Conservation (phyloP, 139 green algal species). For the Raphidocelis subcapitata region DNA sequence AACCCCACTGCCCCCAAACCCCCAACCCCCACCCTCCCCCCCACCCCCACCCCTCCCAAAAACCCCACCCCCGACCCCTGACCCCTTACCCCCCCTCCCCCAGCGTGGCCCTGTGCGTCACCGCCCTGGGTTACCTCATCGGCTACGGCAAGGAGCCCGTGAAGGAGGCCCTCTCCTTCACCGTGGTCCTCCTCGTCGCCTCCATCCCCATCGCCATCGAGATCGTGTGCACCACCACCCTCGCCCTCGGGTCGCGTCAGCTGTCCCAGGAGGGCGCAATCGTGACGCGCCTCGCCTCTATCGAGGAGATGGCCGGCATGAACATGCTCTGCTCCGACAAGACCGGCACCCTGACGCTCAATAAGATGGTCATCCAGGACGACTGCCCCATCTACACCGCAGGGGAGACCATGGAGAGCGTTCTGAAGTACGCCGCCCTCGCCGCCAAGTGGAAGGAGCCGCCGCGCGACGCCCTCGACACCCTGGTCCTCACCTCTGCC, state of each 20-base stretch:
- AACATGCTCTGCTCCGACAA: slow-evolving; percentile 92
- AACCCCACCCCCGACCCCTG: too few relatives aligned
- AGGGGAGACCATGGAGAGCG: slow-evolving; percentile 7
- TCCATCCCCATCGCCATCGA: slow-evolving; percentile 76
- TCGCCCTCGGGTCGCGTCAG: slow-evolving; percentile 72
- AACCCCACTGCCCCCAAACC: too few relatives aligned
- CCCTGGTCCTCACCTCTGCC: slow-evolving; percentile 60
- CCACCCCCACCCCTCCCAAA: too few relatives aligned
- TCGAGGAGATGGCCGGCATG: slow-evolving; percentile 92
- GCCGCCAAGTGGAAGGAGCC: slow-evolving; percentile 89
- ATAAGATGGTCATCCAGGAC: slow-evolving; percentile 90
- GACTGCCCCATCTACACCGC: slow-evolving; percentile 64
- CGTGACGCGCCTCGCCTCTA: slow-evolving; percentile 77
- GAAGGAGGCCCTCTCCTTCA: slow-evolving; percentile 66
- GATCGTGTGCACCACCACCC: slow-evolving; percentile 82
- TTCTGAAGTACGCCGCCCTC: slow-evolving; percentile 53
- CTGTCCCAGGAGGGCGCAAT: slow-evolving; percentile 62
- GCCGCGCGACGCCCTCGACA: slow-evolving; percentile 84
- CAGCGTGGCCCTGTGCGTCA: slow-evolving; percentile 72
- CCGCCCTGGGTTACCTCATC: slow-evolving; percentile 65
- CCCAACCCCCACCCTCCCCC: too few relatives aligned
- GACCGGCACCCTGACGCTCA: slow-evolving; percentile 87
- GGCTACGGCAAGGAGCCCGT: slow-evolving; percentile 39
- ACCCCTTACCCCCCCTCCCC: too few relatives aligned
- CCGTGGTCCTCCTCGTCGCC: slow-evolving; percentile 76